phyloP scores from a whole-genome alignment of 169 alveolate species.

The Eimeria zaria region DNA sequence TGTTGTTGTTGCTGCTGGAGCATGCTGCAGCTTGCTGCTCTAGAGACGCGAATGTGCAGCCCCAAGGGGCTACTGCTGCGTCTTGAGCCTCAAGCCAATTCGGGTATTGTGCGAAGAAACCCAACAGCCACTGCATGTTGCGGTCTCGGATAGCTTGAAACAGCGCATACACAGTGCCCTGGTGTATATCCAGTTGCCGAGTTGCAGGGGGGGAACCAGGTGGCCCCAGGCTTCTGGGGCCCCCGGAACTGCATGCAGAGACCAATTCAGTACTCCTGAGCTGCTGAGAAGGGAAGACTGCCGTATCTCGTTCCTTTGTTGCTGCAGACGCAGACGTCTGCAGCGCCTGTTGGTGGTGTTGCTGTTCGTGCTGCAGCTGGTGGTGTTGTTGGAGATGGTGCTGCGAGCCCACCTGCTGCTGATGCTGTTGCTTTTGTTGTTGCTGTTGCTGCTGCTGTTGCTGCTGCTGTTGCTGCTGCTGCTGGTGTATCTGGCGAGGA shows the following conservation, averaged over 20 bases:
- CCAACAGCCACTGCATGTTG: constrained; percentile 43
- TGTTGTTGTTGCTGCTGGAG: not conserved
- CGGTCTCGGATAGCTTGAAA: constrained; percentile 35
- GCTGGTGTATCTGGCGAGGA: constrained; percentile 29
- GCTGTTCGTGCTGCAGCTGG: constrained; percentile 10
- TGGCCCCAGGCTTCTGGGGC: not conserved
- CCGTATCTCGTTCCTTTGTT: not conserved
- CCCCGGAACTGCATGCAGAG: constrained; percentile 29
- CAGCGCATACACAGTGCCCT: constrained; percentile 60
- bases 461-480: not conserved
- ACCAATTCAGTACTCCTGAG: constrained; percentile 48
- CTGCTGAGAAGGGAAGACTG: constrained; percentile 15
- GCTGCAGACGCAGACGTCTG: not conserved
- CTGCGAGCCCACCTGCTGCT: too few relatives aligned
- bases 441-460: constrained; percentile 27
- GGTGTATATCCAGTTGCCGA: constrained; percentile 29
- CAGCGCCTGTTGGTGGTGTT: constrained; percentile 37
- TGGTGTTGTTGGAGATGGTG: too few relatives aligned
- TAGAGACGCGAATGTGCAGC: constrained; percentile 73
- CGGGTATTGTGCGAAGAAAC: constrained; percentile 11
- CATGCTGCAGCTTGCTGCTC: constrained; percentile 48
- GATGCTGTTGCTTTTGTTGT: constrained; percentile 31
- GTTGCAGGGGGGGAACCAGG: not conserved
- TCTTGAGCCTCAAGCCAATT: constrained; percentile 63
- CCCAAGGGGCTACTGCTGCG: constrained; percentile 65